Evolutionary conservation across 2,329 filamentous ascomycete species (phyloP), one percentile per base, ranked within the genome.

Genomic region (Paraphaeosphaeria minitans): DNA sequence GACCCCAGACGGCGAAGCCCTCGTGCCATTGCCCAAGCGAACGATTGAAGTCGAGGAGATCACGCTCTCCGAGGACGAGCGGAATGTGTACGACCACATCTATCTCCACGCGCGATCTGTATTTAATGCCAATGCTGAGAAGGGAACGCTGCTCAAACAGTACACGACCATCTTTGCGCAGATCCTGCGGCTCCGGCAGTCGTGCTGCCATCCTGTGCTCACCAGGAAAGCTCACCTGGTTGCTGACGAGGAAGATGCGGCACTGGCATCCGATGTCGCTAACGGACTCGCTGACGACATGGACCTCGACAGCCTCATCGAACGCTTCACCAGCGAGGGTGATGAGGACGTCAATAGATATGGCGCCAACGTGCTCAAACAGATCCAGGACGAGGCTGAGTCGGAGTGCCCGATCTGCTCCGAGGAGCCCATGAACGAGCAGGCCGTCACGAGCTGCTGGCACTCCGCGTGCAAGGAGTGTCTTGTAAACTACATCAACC

Each of bases 121-220:
- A 0, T 95, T 98, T 73, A 88, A 88, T 33, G 87, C 89, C 60
- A 98, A 96, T 59, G 84, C 97, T 13, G 92, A 96, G 73, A 92
- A 91, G 10, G 95, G 95, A 4, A 98, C 94, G 0, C 84, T 99
- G 4, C 86, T 98, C 82, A 97, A 97, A 75, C 93, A 93, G 0
- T 99, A 93, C 71, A 97, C 95, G 0, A 97, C 93, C 53, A 97
- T 99, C 62, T 97, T 99, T 73, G 94, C 95, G 0, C 95, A 99
- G 75, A 96, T 99, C 70, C 79, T 99, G 42, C 90, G 95, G 1
- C 85, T 99, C 9, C 88, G 95, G 1, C 95, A 99, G 72, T 91
- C 92, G 1, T 99, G 95, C 75, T 98, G 95, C 63, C 95, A 99
- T 75, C 95, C 95, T 0, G 81, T 94, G 1, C 83, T 99, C 13